These are phyloP conservation scores for Aspergillus terreus DNA, from an alignment of 2,329 filamentous ascomycete genomes.

Conservation along the genomic window DNA sequence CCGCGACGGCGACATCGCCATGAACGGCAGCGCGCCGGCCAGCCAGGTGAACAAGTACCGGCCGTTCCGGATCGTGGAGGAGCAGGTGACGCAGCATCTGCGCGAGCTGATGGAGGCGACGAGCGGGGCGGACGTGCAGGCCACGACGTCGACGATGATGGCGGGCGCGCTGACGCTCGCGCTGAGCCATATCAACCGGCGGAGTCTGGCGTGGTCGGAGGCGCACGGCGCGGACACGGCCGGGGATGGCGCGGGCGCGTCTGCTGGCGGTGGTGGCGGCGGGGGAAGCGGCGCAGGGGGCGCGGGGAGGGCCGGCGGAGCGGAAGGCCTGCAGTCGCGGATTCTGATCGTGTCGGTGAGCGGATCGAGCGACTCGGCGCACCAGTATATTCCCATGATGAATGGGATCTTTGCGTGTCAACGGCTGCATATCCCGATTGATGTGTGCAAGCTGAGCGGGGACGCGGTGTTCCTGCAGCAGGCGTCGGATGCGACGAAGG, in stretches of 20 bases:
- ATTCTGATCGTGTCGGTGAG: conserved; percentile 90
- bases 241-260: conserved; percentile 32
- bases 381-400: conserved; percentile 97
- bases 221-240: conserved; percentile 48
- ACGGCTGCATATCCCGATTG: conserved; percentile 80
- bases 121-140: conserved; percentile 54
- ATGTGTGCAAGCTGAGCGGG: conserved; percentile 81
- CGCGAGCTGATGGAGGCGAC: conserved; percentile 69
- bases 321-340: conserved; percentile 62
- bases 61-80: conserved; percentile 82
- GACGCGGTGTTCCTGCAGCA: conserved; percentile 92
- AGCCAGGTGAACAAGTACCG: conserved; percentile 82
- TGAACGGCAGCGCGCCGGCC: conserved; percentile 45
- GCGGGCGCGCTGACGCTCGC: conserved; percentile 88
- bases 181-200: conserved; percentile 85
- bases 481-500: conserved; percentile 70
- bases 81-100: conserved; percentile 71
- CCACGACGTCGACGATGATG: conserved; percentile 75
- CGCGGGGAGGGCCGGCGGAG: conserved; percentile 26
- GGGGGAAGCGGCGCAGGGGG: conserved; percentile 26
- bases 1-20: conserved; percentile 53
- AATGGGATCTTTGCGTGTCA: conserved; percentile 96
- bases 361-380: conserved; percentile 79
- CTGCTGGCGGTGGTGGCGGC: conserved; percentile 27
- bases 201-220: conserved; percentile 61